Conservation (phyloP, 2,329 filamentous ascomycete genomes). For the Fusarium floridanum region DNA sequence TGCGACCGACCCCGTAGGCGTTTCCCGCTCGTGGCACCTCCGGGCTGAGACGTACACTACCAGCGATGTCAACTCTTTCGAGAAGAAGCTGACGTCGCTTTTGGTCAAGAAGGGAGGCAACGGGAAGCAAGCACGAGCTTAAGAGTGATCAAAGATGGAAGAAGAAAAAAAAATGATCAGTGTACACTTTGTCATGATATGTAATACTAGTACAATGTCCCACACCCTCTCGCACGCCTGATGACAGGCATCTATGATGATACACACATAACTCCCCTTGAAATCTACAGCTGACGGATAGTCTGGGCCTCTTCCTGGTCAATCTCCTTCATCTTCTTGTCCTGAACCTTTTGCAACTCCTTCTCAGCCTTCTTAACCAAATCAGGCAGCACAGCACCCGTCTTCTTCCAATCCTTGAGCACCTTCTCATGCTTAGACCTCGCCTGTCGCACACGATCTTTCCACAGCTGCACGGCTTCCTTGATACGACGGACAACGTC, state of each 20-base stretch:
- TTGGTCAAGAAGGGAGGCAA: constrained; percentile 37
- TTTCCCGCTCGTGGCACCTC: constrained; percentile 54
- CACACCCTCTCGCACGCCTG: constrained; percentile 29
- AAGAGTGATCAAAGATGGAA: constrained; percentile 30
- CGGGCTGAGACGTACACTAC: constrained; percentile 53
- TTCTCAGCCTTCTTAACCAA: constrained; percentile 62
- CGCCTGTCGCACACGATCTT: constrained; percentile 62
- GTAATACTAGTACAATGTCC: constrained; percentile 46
- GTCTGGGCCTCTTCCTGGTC: constrained; percentile 64
- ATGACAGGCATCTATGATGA: constrained; percentile 19
- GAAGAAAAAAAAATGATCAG: constrained; percentile 25
- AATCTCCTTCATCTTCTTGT: constrained; percentile 66
- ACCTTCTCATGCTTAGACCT: constrained; percentile 62
- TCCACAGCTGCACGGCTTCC: constrained; percentile 64
- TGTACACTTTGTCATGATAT: constrained; percentile 48
- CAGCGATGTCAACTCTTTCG: constrained; percentile 53
- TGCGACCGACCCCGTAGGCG: constrained; percentile 49
- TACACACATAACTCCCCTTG: neutral
- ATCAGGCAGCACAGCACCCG: constrained; percentile 59
- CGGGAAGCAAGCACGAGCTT: constrained; percentile 45
- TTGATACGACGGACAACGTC: constrained; percentile 59
- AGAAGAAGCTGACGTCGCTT: constrained; percentile 55
- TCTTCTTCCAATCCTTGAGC: constrained; percentile 64
- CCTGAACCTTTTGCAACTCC: constrained; percentile 63
- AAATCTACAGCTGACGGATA: constrained; percentile 55